A percentile compares a stretch with the other conserved stretches of the same genome.
Evolutionary conservation across 345 rosid species (phyloP).

Genomic region (Microcos paniculata): DNA sequence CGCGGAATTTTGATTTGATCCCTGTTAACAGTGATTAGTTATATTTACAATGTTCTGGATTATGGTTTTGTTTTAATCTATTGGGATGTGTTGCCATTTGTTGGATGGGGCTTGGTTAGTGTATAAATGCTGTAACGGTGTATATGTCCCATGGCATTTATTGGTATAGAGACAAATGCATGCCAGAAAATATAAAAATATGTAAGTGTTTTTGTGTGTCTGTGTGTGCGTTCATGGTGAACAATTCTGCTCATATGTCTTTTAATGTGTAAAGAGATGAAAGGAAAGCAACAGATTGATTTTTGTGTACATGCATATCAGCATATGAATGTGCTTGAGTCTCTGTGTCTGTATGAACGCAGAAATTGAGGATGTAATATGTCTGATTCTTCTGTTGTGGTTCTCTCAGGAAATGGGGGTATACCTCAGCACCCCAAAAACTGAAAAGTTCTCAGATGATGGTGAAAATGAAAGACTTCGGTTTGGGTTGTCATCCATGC

Average conservation of each 20-base stretch:
- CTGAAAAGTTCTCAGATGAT: conserved; percentile 74
- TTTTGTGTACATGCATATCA: not conserved
- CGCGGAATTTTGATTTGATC: not conserved
- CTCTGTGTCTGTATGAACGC: not conserved
- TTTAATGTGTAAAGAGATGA: not conserved
- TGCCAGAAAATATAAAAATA: not conserved
- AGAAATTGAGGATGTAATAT: not conserved
- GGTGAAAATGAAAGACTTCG: conserved; percentile 61
- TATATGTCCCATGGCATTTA: not conserved
- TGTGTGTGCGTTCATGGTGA: not conserved
- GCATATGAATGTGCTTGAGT: not conserved
- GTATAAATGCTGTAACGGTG: not conserved
- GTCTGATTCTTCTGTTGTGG: not conserved
- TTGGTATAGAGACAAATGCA: not conserved
- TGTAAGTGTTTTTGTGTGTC: not conserved
- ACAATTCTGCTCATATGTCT: not conserved
- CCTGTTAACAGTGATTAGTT: not conserved
- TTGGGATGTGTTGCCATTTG: not conserved
- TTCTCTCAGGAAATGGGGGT: conserved; percentile 56
- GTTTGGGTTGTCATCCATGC: conserved; percentile 81
- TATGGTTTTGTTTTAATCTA: not conserved
- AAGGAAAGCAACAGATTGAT: not conserved
- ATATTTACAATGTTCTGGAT: not conserved
- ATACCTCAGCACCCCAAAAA: conserved; percentile 75
- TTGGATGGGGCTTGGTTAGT: not conserved